phyloP scores from a whole-genome alignment of 2,329 filamentous ascomycete genomes.

The Scytalidium lignicola region DNA sequence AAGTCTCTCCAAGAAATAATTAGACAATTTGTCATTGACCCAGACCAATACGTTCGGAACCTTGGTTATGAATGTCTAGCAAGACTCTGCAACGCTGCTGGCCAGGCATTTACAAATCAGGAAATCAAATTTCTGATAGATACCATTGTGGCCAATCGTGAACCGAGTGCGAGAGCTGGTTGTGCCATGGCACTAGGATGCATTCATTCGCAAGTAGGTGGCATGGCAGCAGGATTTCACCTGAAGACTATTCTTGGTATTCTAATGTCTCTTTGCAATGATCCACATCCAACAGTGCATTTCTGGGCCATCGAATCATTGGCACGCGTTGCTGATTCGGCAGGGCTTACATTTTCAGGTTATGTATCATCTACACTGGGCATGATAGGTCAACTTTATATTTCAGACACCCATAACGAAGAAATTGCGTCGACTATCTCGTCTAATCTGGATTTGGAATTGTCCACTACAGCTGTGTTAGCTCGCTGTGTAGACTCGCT shows the following conservation, averaged over 20 bases:
- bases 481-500: conserved; percentile 89
- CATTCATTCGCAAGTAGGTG: conserved; percentile 92
- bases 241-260: conserved; percentile 97
- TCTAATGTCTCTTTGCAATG: conserved; percentile 94
- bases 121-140: conserved; percentile 92
- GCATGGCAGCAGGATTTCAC: conserved; percentile 95
- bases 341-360: conserved; percentile 83
- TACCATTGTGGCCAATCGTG: conserved; percentile 87
- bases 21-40: conserved; percentile 69
- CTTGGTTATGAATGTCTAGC: conserved; percentile 83
- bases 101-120: conserved; percentile 80
- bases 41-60: conserved; percentile 79
- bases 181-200: conserved; percentile 90
- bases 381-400: conserved; percentile 90
- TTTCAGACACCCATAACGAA: conserved; percentile 83
- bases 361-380: conserved; percentile 88
- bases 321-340: conserved; percentile 81
- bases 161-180: conserved; percentile 87
- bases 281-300: conserved; percentile 91
- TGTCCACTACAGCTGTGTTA: conserved; percentile 76
- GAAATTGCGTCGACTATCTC: conserved; percentile 75
- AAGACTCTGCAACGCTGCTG: conserved; percentile 69
- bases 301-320: conserved; percentile 94
- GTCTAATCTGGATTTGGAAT: conserved; percentile 84
- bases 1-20: conserved; percentile 75